Evolutionary conservation across 2,329 filamentous ascomycete species (phyloP).

Genomic region (Exophiala oligosperma): DNA sequence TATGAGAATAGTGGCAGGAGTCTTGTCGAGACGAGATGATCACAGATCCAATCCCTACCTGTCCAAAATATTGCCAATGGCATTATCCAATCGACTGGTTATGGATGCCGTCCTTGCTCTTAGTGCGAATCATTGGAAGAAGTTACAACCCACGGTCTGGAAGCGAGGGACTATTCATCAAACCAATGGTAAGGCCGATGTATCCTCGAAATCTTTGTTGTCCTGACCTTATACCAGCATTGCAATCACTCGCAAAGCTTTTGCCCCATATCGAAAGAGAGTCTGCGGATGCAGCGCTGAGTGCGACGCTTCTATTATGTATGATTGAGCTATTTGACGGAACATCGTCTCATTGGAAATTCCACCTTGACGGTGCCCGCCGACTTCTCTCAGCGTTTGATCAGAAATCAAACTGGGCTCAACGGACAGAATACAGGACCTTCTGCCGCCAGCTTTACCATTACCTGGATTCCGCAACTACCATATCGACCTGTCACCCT

Average conservation of each 20-base stretch:
- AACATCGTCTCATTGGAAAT: slow-evolving; percentile 43
- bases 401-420: slow-evolving; percentile 29
- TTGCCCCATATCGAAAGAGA: slow-evolving; percentile 28
- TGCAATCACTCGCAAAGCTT: slow-evolving; percentile 29
- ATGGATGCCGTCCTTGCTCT: slow-evolving; percentile 32
- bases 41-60: slow-evolving; percentile 31
- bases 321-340: slow-evolving; percentile 48
- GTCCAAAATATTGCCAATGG: slow-evolving; percentile 31
- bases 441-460: slow-evolving; percentile 44
- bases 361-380: slow-evolving; percentile 41
- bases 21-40: slow-evolving; percentile 30
- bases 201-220: not conserved
- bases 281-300: slow-evolving; percentile 42
- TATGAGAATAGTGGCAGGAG: slow-evolving; percentile 30
- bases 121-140: slow-evolving; percentile 34
- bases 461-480: slow-evolving; percentile 35
- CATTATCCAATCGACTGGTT: slow-evolving; percentile 30
- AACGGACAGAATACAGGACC: slow-evolving; percentile 31
- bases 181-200: slow-evolving; percentile 26
- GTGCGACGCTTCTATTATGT: slow-evolving; percentile 43
- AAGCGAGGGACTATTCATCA: slow-evolving; percentile 30
- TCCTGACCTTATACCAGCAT: slow-evolving; percentile 20
- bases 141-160: slow-evolving; percentile 33
- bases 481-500: slow-evolving; percentile 34
- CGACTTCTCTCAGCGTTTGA: slow-evolving; percentile 37